A percentile compares a stretch with the other conserved stretches of the same genome.
These are phyloP conservation scores for Penicillium silybi DNA, from an alignment of 495 filamentous ascomycete genomes.

Conservation along the genomic window DNA sequence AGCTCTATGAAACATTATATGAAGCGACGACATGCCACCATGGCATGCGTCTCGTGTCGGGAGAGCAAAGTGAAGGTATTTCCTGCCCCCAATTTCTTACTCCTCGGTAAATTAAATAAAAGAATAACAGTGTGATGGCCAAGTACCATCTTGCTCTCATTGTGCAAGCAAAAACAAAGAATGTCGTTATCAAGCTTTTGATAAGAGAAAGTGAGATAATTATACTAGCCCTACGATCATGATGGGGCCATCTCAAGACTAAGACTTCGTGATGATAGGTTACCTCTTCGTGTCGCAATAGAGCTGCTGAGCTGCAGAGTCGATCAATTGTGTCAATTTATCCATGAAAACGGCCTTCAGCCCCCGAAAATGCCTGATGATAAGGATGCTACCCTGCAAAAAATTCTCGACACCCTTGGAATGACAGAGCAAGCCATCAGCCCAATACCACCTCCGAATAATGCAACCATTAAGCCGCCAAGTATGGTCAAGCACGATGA, in stretches of 20 bases:
- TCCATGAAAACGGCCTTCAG: slow-evolving; percentile 16
- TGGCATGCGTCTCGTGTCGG: background rate
- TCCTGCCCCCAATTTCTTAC: background rate
- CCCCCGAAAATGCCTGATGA: slow-evolving; percentile 12
- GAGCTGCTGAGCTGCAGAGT: slow-evolving; percentile 19
- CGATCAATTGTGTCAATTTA: slow-evolving; percentile 16
- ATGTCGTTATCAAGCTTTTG: slow-evolving; percentile 22
- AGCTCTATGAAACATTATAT: background rate
- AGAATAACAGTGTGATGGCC: background rate
- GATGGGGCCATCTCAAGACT: no score
- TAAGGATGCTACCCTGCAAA: slow-evolving; percentile 9
- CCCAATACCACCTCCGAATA: no score
- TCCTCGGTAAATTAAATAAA: background rate
- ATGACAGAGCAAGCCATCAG: no score
- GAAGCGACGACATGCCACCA: background rate
- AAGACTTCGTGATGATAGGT: background rate
- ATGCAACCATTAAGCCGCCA: no score
- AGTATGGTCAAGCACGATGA: no score
- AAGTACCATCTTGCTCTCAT: background rate
- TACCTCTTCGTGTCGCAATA: slow-evolving; percentile 19
- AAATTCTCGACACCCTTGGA: slow-evolving; percentile 16
- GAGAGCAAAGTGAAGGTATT: background rate
- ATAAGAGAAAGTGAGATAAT: slow-evolving; percentile 24
- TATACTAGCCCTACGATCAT: background rate
- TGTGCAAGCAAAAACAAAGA: slow-evolving; percentile 16